Evolutionary conservation across 805 yeast genomes (phyloP).

Genomic region (Tanozyma kutaoensis): DNA sequence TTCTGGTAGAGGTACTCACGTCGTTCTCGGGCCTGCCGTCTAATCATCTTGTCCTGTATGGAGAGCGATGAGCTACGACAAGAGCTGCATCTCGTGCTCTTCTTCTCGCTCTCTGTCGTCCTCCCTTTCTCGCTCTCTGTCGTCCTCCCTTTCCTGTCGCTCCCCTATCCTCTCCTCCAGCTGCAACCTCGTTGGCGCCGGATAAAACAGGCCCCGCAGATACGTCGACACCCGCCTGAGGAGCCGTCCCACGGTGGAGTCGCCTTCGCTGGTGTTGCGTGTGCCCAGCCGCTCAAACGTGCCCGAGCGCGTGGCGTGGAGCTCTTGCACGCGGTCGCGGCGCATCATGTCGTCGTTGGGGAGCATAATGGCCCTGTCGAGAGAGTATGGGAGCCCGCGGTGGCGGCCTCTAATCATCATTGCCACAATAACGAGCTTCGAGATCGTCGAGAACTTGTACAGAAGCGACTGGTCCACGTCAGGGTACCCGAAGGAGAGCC

Average conservation of each 20-base stretch:
- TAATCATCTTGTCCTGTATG: slow-evolving; percentile 35
- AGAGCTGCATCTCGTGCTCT: not conserved
- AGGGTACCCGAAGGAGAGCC: slow-evolving; percentile 79
- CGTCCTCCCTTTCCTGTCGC: too few relatives aligned
- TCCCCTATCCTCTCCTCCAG: too few relatives aligned
- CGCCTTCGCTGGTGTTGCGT: too few relatives aligned
- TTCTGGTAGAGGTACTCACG: slow-evolving; percentile 85
- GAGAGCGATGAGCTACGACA: not conserved
- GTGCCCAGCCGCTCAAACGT: too few relatives aligned
- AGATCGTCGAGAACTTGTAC: slow-evolving; percentile 54
- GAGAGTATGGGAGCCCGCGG: slow-evolving; percentile 86
- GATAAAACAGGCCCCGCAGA: too few relatives aligned
- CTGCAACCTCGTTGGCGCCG: too few relatives aligned
- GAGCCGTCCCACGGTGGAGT: too few relatives aligned
- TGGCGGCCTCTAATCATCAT: slow-evolving; percentile 93
- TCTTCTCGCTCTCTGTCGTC: too few relatives aligned
- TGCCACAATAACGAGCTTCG: slow-evolving; percentile 76
- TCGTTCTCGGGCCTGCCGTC: slow-evolving; percentile 94
- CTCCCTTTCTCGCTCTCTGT: too few relatives aligned
- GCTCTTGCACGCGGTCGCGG: slow-evolving; percentile 52
- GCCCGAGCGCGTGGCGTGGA: too few relatives aligned
- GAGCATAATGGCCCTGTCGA: slow-evolving; percentile 88
- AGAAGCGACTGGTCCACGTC: slow-evolving; percentile 53
- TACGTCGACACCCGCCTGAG: too few relatives aligned
- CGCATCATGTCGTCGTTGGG: slow-evolving; percentile 55